A percentile compares a stretch with the other conserved stretches of the same genome.
These are phyloP conservation scores for Asparagopsis taxiformis DNA, from an alignment of 31 red algal genomes.

Conservation along the genomic window DNA sequence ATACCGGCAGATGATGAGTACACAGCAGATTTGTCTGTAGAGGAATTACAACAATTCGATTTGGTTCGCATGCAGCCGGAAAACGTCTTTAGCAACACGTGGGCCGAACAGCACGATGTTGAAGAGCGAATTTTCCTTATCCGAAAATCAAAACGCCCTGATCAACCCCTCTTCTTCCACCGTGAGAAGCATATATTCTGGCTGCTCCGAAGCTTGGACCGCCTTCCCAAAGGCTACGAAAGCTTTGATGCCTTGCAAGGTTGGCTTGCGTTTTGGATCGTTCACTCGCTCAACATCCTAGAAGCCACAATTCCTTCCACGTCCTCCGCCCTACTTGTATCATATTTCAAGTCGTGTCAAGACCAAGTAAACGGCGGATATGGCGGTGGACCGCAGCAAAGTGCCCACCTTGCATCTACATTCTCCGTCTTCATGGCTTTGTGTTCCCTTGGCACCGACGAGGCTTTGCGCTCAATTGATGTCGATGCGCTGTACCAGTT, in stretches of 20 bases:
- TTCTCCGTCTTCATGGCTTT: slow-evolving; percentile 85
- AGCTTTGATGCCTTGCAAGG: slow-evolving; percentile 80
- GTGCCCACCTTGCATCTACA: slow-evolving; percentile 78
- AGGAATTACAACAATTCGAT: slow-evolving; percentile 5
- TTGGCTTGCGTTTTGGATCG: slow-evolving; percentile 91
- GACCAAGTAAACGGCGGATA: slow-evolving; percentile 51
- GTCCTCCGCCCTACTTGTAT: slow-evolving; percentile 20
- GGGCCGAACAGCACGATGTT: slow-evolving; percentile 13
- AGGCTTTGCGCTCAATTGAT: slow-evolving; percentile 48
- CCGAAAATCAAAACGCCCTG: not conserved
- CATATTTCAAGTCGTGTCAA: slow-evolving; percentile 31
- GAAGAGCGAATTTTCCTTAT: slow-evolving; percentile 28
- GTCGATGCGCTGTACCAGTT: slow-evolving; percentile 19
- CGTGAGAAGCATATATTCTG: slow-evolving; percentile 42
- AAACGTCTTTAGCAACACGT: slow-evolving; percentile 19
- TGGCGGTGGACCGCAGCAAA: slow-evolving; percentile 89
- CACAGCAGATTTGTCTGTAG: not conserved
- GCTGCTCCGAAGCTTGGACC: slow-evolving; percentile 26
- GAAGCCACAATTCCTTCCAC: slow-evolving; percentile 5
- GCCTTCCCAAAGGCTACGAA: slow-evolving; percentile 25
- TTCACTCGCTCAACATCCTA: slow-evolving; percentile 81
- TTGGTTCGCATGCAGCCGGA: not conserved
- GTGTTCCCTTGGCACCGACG: slow-evolving; percentile 60
- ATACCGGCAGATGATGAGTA: too few relatives aligned
- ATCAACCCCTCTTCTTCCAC: not conserved